Evolutionary conservation across 352 stramenopile genomes (phyloP).

Genomic region (Pythium scleroteichum): DNA sequence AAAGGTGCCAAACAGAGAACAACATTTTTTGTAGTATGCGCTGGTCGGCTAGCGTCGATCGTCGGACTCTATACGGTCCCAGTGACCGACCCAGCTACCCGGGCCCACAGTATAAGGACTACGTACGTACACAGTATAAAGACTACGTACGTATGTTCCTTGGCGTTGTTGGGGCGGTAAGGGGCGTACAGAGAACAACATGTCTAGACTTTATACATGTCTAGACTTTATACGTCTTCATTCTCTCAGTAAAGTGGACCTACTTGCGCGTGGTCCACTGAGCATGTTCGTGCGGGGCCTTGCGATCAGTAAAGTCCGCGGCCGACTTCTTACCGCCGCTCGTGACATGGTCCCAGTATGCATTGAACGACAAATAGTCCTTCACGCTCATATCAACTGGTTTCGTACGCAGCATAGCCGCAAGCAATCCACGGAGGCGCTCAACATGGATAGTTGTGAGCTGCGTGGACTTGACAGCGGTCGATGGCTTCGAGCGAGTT

Average conservation of each 20-base stretch:
- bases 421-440: constrained; percentile 61
- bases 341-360: constrained; percentile 82
- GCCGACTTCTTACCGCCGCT: constrained; percentile 64
- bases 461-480: constrained; percentile 34
- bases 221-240: background rate
- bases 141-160: no score
- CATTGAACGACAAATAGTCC: constrained; percentile 82
- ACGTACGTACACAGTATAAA: no score
- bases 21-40: no score
- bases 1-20: no score
- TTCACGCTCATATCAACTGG: constrained; percentile 60
- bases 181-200: no score
- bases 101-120: no score
- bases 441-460: constrained; percentile 59
- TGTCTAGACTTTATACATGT: background rate
- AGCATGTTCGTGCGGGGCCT: constrained; percentile 83
- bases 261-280: constrained; percentile 67
- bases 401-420: constrained; percentile 82
- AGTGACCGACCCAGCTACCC: no score
- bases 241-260: background rate
- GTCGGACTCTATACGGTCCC: no score
- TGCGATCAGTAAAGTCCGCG: constrained; percentile 78
- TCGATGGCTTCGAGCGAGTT: constrained; percentile 26
- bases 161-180: no score
- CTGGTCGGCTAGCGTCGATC: no score